Evolutionary conservation across 2,329 filamentous ascomycete genomes (phyloP).

Genomic region (Domatiomyces catenatus): DNA sequence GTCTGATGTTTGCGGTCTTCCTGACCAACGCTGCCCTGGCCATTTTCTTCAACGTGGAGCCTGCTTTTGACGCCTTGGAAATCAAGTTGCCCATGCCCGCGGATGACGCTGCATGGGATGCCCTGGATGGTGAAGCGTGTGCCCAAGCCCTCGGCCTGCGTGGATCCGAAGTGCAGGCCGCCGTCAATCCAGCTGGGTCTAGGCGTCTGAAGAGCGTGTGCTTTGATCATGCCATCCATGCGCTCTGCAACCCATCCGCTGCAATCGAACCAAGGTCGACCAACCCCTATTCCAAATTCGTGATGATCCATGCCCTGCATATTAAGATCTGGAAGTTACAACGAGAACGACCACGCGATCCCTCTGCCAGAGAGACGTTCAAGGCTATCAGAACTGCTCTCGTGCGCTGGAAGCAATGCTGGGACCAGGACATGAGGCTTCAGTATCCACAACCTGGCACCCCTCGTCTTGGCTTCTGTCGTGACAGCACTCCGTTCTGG

Average conservation of each 20-base stretch:
- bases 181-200: conserved; percentile 45
- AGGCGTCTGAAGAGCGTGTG: conserved; percentile 49
- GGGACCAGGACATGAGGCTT: conserved; percentile 53
- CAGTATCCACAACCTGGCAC: conserved; percentile 45
- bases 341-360: conserved; percentile 26
- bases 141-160: conserved; percentile 49
- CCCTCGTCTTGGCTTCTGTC: conserved; percentile 51
- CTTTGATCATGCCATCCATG: conserved; percentile 45
- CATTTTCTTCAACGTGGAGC: conserved; percentile 55
- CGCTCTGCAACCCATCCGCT: conserved; percentile 43
- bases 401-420: conserved; percentile 56
- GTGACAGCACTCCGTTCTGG: conserved; percentile 58
- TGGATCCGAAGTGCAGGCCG: conserved; percentile 40
- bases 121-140: conserved; percentile 42
- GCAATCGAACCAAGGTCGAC: conserved; percentile 50
- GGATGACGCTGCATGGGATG: conserved; percentile 62
- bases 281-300: conserved; percentile 59
- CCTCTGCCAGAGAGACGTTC: conserved; percentile 28
- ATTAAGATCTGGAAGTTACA: conserved; percentile 44
- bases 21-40: conserved; percentile 49
- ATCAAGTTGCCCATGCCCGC: conserved; percentile 53
- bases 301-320: conserved; percentile 54
- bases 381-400: conserved; percentile 38
- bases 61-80: conserved; percentile 49
- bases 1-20: conserved; percentile 50